Conservation (phyloP, 192 early-diverging fungal species). For the Umbelopsis isabellina region DNA sequence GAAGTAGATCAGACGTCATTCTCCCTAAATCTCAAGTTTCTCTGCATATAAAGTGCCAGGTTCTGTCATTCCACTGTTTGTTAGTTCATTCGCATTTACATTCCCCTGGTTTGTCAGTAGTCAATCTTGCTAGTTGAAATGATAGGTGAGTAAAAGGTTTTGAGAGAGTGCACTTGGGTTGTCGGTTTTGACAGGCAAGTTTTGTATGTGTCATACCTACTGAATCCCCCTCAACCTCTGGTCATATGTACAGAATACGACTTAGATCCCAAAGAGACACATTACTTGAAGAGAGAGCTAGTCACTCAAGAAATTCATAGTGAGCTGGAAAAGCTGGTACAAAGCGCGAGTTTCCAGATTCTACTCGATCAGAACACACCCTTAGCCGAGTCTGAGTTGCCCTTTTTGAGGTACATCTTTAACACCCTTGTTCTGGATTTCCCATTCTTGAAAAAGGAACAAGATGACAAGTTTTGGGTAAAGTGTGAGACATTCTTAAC, state of each 20-base stretch:
- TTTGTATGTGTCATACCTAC: neutral
- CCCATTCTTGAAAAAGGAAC: constrained; percentile 49
- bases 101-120: no score
- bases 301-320: constrained; percentile 48
- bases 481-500: constrained; percentile 52
- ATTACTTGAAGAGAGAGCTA: constrained; percentile 60
- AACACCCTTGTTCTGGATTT: constrained; percentile 49
- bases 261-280: constrained; percentile 44
- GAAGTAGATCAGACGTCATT: no score
- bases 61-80: no score
- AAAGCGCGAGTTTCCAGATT: constrained; percentile 25
- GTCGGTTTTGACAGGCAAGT: no score
- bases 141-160: no score
- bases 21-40: no score
- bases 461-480: constrained; percentile 44
- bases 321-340: constrained; percentile 41
- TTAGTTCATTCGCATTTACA: no score
- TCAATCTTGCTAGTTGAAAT: no score
- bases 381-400: constrained; percentile 39
- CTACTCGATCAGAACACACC: constrained; percentile 20
- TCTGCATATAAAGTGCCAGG: no score
- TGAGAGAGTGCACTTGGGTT: no score
- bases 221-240: neutral
- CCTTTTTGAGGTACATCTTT: constrained; percentile 51
- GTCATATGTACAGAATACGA: neutral